Conservation (phyloP, 805 yeast genomes). For the Yamadazyma philogaea region DNA sequence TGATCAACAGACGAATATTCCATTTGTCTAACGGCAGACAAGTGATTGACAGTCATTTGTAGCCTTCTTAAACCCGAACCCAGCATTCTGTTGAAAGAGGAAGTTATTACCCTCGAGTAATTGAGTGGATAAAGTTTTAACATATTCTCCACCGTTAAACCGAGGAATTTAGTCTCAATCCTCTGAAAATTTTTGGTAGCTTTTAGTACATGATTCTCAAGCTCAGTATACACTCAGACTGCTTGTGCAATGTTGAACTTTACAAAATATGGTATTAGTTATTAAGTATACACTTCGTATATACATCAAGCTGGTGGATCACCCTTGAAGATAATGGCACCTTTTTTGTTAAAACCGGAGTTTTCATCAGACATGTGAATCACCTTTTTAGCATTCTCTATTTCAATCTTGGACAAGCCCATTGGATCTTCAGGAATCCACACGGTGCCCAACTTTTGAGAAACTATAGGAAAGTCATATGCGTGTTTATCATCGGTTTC, state of each 20-base stretch:
- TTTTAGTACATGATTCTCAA: no score
- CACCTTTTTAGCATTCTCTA: constrained; percentile 51
- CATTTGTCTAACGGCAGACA: background rate
- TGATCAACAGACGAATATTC: constrained; percentile 13
- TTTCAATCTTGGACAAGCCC: constrained; percentile 69
- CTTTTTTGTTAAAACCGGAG: constrained; percentile 48
- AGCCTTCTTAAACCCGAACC: constrained; percentile 2
- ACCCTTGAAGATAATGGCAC: constrained; percentile 30
- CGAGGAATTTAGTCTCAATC: constrained; percentile 1
- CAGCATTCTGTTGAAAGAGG: background rate
- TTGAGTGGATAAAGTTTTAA: background rate
- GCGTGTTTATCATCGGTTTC: constrained; percentile 54
- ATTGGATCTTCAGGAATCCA: constrained; percentile 92
- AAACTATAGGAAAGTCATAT: constrained; percentile 72
- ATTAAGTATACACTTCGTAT: constrained; percentile 1
- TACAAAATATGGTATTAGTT: constrained; percentile 1
- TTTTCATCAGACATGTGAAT: constrained; percentile 67
- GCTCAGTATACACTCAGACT: no score
- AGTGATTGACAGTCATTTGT: constrained; percentile 5
- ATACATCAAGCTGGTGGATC: constrained; percentile 18
- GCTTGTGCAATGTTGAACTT: no score
- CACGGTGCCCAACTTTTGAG: constrained; percentile 65
- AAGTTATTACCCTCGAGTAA: background rate
- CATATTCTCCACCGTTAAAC: background rate
- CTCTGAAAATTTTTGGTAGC: no score